These are phyloP conservation scores for Ophiostoma australiae DNA, from an alignment of 2,329 filamentous ascomycete genomes.

Conservation along the genomic window DNA sequence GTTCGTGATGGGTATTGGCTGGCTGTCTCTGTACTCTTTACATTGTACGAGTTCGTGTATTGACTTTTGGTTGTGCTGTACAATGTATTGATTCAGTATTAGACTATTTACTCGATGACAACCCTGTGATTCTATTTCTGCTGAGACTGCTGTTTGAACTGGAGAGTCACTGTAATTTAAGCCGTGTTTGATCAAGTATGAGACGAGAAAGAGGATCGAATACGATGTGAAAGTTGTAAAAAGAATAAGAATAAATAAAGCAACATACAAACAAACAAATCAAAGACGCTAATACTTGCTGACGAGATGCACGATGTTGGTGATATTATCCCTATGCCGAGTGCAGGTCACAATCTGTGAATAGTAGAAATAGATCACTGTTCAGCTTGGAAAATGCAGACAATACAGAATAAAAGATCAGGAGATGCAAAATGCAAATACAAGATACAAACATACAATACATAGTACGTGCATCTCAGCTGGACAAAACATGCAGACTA, in stretches of 20 bases:
- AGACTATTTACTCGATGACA: not conserved
- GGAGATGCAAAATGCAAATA: not conserved
- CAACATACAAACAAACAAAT: no score
- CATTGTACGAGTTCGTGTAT: no score
- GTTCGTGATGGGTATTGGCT: not conserved
- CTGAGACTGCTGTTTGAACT: not conserved
- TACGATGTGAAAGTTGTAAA: no score
- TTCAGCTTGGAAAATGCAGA: not conserved
- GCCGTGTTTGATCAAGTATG: not conserved
- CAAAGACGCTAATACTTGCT: not conserved
- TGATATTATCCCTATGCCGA: not conserved
- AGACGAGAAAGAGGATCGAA: no score
- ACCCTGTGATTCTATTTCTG: not conserved
- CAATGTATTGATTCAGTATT: not conserved
- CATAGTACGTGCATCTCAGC: not conserved
- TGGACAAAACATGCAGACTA: slow-evolving; percentile 9
- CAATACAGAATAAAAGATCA: not conserved
- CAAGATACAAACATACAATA: not conserved
- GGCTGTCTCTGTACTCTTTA: not conserved
- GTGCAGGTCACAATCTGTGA: not conserved
- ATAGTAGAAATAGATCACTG: not conserved
- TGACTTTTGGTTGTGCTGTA: no score
- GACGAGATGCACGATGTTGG: not conserved
- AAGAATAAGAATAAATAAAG: not conserved
- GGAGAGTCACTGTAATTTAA: not conserved